These are phyloP conservation scores for Quercus wislizeni DNA, from an alignment of 306 rosid species.

Conservation along the genomic window DNA sequence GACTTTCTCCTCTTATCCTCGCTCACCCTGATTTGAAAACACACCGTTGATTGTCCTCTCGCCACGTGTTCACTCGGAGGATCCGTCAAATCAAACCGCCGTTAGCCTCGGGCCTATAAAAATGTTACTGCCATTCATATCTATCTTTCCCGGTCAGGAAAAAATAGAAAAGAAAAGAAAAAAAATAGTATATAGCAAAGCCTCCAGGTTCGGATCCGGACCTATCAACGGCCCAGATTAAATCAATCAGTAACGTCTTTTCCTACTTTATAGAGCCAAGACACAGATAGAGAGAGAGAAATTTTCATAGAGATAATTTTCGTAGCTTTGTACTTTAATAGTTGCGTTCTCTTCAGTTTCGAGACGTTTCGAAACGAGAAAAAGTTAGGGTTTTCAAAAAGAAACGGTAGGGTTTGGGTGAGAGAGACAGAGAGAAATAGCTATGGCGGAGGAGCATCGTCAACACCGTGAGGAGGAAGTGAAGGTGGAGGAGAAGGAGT, in stretches of 20 bases:
- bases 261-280: slow-evolving; percentile 32
- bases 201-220: neutral
- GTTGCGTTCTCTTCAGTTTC: slow-evolving; percentile 24
- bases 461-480: slow-evolving; percentile 11
- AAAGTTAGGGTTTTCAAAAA: slow-evolving; percentile 24
- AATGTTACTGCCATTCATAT: too few species aligned
- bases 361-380: slow-evolving; percentile 21
- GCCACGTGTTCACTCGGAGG: slow-evolving; percentile 28
- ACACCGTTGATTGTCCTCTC: neutral
- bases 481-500: slow-evolving; percentile 52
- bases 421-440: neutral
- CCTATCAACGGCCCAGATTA: slow-evolving; percentile 36
- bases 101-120: neutral
- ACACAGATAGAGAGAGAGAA: neutral
- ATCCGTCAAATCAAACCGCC: neutral
- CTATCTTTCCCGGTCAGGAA: too few species aligned
- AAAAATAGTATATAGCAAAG: neutral
- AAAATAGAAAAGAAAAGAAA: too few species aligned
- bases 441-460: slow-evolving; percentile 52
- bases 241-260: neutral
- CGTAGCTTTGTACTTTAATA: too few species aligned
- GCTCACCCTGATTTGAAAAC: neutral
- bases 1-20: slow-evolving; percentile 5
- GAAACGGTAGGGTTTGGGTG: neutral
- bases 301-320: too few species aligned